A percentile compares a stretch with the other conserved stretches of the same genome.
Evolutionary conservation across 164 flowering plant genomes (phyloP).

Genomic region (Nelumbo lutea): DNA sequence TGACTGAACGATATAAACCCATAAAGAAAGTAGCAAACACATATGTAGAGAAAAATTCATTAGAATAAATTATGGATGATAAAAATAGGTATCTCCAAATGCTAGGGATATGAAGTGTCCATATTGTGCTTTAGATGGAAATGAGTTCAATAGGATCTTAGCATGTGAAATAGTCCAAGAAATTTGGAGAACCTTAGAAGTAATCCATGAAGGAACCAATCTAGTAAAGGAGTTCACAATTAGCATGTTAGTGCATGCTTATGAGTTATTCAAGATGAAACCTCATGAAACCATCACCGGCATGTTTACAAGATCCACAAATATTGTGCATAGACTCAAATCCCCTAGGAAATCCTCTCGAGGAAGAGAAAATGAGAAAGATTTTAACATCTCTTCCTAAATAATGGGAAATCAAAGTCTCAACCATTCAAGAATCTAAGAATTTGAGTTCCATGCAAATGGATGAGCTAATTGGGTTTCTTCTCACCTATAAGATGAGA

Average conservation of each 20-base stretch:
- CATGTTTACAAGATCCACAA: constrained; percentile 1
- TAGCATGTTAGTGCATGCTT: neutral
- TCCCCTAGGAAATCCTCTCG: neutral
- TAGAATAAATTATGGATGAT: no score
- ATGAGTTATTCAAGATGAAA: neutral
- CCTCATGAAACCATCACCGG: neutral
- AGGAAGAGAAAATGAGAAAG: neutral
- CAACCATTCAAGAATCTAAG: neutral
- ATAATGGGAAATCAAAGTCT: neutral
- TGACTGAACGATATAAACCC: no score
- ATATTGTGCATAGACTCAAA: neutral
- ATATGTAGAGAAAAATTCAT: no score
- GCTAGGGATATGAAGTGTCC: no score
- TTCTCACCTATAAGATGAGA: no score
- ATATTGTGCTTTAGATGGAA: neutral
- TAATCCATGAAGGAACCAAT: neutral
- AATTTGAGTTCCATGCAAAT: neutral
- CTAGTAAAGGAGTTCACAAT: neutral
- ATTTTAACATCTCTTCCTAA: neutral
- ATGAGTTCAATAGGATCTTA: neutral
- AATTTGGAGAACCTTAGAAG: neutral
- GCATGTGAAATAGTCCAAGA: neutral
- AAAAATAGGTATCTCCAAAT: no score
- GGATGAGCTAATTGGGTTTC: neutral
- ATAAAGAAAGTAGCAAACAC: no score